Evolutionary conservation across 2,329 filamentous ascomycete species (phyloP).

Genomic region (Microascus cirrosus): DNA sequence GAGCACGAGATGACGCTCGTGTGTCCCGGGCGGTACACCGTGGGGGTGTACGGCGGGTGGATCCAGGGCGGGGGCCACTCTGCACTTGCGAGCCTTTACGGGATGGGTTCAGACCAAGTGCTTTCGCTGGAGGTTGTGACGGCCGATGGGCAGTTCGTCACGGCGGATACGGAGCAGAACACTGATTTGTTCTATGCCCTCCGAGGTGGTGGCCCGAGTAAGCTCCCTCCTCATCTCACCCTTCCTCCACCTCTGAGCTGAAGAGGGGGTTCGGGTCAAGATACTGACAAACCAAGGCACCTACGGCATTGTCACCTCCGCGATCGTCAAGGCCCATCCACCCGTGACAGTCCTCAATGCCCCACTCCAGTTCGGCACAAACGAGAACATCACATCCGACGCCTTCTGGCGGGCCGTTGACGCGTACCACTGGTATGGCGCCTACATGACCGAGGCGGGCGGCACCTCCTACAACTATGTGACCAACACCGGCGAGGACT

Average conservation of each 20-base stretch:
- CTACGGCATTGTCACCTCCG: slow-evolving; percentile 29
- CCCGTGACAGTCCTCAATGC: slow-evolving; percentile 20
- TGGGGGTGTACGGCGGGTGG: slow-evolving; percentile 44
- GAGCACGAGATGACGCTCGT: slow-evolving; percentile 12
- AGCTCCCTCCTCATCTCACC: background rate
- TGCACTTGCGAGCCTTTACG: slow-evolving; percentile 20
- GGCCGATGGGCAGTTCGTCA: slow-evolving; percentile 29
- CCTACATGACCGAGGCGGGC: slow-evolving; percentile 19
- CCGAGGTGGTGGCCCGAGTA: slow-evolving; percentile 26
- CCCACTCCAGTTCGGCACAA: slow-evolving; percentile 14
- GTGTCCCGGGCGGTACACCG: slow-evolving; percentile 25
- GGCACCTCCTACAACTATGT: slow-evolving; percentile 24
- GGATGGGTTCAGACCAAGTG: slow-evolving; percentile 38
- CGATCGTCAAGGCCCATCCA: slow-evolving; percentile 22
- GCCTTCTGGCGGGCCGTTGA: slow-evolving; percentile 18
- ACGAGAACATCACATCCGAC: slow-evolving; percentile 13
- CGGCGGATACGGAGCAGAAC: slow-evolving; percentile 27
- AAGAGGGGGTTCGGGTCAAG: too few relatives aligned
- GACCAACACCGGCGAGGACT: slow-evolving; percentile 11
- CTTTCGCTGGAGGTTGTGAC: slow-evolving; percentile 35
- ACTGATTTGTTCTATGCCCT: slow-evolving; percentile 38
- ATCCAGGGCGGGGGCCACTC: slow-evolving; percentile 45
- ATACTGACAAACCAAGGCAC: slow-evolving; percentile 16
- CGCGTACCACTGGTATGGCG: slow-evolving; percentile 19
- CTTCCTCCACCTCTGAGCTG: too few relatives aligned